These are phyloP conservation scores for Rossbeevera mucosa DNA, from an alignment of 768 basidiomycete species.

Conservation along the genomic window DNA sequence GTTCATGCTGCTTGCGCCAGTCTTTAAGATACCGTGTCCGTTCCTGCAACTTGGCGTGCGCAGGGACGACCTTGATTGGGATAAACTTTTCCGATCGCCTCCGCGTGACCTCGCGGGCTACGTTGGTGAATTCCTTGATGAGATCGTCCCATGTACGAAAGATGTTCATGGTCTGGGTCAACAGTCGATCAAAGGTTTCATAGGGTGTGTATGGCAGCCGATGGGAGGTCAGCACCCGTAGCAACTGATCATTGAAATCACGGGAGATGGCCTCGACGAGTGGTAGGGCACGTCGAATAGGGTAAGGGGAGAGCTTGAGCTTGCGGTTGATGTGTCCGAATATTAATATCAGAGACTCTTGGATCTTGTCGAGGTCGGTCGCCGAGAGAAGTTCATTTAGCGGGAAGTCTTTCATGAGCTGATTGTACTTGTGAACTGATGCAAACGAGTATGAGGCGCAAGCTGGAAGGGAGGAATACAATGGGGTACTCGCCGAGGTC, in stretches of 20 bases:
- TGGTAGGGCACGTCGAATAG: constrained; percentile 90
- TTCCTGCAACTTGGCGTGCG: constrained; percentile 89
- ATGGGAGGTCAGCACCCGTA: constrained; percentile 86
- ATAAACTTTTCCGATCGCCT: constrained; percentile 91
- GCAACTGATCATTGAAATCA: constrained; percentile 93
- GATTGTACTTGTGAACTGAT: constrained; percentile 94
- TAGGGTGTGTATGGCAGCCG: constrained; percentile 92
- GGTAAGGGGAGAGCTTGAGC: constrained; percentile 93
- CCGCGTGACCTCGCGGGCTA: constrained; percentile 87
- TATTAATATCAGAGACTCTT: constrained; percentile 82
- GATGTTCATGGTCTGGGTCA: constrained; percentile 68
- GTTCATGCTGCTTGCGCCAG: constrained; percentile 97
- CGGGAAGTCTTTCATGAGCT: constrained; percentile 98
- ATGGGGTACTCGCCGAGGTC: constrained; percentile 60
- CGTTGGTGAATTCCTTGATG: constrained; percentile 89
- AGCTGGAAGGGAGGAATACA: background rate
- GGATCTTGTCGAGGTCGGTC: constrained; percentile 92
- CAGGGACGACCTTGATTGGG: constrained; percentile 90
- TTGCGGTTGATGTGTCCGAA: constrained; percentile 95
- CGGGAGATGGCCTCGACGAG: constrained; percentile 97
- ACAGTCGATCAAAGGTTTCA: constrained; percentile 85
- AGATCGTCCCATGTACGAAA: constrained; percentile 87
- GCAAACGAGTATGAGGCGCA: background rate
- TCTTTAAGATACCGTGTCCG: constrained; percentile 80
- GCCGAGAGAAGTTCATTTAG: constrained; percentile 95